phyloP scores from a whole-genome alignment of 345 rosid genomes.

The Eucalyptus victrix region DNA sequence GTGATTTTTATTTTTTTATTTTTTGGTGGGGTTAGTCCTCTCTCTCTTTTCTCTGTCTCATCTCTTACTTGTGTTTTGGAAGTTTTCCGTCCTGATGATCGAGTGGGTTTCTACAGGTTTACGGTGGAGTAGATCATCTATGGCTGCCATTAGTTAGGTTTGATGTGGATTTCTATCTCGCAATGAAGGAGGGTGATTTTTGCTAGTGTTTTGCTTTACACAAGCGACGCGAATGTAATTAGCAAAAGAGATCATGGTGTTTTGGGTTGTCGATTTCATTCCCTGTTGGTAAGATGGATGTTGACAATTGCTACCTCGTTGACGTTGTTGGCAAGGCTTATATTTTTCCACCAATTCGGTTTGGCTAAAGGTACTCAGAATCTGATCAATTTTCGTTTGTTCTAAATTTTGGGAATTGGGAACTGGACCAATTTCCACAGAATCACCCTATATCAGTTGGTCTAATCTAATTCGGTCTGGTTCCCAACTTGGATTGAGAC shows the following conservation, averaged over 20 bases:
- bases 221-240: neutral
- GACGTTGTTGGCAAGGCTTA: neutral
- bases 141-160: neutral
- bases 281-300: no score
- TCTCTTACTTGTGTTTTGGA: neutral
- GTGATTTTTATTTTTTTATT: neutral
- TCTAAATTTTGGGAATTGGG: no score
- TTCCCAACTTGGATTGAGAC: no score
- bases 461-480: fast-evolving
- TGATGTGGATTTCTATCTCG: no score
- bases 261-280: neutral
- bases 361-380: neutral
- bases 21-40: no score
- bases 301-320: no score
- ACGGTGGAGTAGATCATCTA: neutral
- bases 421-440: no score
- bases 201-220: neutral
- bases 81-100: neutral
- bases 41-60: no score
- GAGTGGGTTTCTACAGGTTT: neutral
- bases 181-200: neutral
- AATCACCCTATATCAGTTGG: no score
- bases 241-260: neutral
- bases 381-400: fast-evolving
- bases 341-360: neutral